Conservation (phyloP, 345 rosid species). For the Diplotaxis tenuifolia region DNA sequence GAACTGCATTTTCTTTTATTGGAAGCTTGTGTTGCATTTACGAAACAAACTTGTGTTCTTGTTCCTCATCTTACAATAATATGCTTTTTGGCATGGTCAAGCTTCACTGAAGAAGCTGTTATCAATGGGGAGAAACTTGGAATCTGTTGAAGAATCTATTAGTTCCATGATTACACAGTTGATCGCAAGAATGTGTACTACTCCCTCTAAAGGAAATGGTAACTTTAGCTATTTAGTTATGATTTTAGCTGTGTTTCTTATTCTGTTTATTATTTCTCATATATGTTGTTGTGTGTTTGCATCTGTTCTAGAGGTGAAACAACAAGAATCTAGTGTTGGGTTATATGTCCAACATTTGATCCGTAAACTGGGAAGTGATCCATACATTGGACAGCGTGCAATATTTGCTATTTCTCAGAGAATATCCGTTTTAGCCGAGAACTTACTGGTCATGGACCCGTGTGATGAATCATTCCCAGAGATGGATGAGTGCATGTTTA, state of each 20-base stretch:
- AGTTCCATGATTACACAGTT: conserved; percentile 54
- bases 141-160: conserved; percentile 57
- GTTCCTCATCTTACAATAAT: conserved; percentile 20
- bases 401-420: conserved; percentile 63
- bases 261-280: conserved; percentile 5
- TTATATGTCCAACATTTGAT: conserved; percentile 72
- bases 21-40: neutral
- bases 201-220: conserved; percentile 50
- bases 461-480: conserved; percentile 66
- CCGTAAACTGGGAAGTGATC: conserved; percentile 36
- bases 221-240: conserved; percentile 7
- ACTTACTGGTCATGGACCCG: conserved; percentile 68
- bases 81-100: conserved; percentile 31
- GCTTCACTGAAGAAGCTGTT: conserved; percentile 61
- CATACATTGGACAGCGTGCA: conserved; percentile 73
- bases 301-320: conserved; percentile 42
- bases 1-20: neutral
- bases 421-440: conserved; percentile 61
- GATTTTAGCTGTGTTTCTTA: neutral
- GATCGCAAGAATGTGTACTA: conserved; percentile 63
- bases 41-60: neutral
- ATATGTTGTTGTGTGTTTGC: conserved; percentile 18
- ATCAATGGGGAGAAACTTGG: conserved; percentile 45
- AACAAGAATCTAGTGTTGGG: conserved; percentile 42
- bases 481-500: conserved; percentile 63